Conservation (phyloP, 73 alveolate species). For the Symbiodinium pilosum region DNA sequence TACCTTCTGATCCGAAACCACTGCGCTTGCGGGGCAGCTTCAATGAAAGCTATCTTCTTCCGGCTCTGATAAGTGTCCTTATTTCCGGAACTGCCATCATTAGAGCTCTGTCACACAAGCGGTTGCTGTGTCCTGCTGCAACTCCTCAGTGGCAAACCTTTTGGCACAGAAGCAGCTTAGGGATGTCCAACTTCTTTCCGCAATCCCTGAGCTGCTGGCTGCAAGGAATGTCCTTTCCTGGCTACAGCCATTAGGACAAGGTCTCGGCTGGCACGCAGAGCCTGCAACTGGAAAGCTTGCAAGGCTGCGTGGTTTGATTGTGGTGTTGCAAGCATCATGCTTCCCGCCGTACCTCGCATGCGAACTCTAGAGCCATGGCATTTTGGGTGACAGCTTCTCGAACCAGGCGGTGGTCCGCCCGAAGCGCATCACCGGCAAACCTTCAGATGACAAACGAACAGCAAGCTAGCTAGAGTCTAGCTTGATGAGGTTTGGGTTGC, state of each 20-base stretch:
- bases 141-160: neutral
- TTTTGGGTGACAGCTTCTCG: slow-evolving; percentile 55
- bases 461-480: no score
- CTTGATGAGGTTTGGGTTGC: neutral
- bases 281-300: no score
- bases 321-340: no score
- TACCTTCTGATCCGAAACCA: no score
- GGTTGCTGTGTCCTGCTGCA: slow-evolving; percentile 20
- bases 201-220: neutral
- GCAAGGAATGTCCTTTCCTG: slow-evolving; percentile 58
- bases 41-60: no score
- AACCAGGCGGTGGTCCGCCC: slow-evolving; percentile 32
- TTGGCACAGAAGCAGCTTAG: neutral
- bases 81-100: no score
- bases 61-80: no score
- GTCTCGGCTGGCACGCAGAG: slow-evolving; percentile 20
- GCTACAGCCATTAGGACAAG: slow-evolving; percentile 60
- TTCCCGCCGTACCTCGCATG: neutral
- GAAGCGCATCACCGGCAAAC: slow-evolving; percentile 17
- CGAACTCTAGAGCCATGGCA: slow-evolving; percentile 60
- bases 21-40: no score
- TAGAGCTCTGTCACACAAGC: no score
- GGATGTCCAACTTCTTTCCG: neutral
- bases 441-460: no score
- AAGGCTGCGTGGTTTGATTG: no score